A percentile compares a stretch with the other conserved stretches of the same genome.
Evolutionary conservation across 306 rosid species (phyloP).

Genomic region (Glycyrrhiza uralensis): DNA sequence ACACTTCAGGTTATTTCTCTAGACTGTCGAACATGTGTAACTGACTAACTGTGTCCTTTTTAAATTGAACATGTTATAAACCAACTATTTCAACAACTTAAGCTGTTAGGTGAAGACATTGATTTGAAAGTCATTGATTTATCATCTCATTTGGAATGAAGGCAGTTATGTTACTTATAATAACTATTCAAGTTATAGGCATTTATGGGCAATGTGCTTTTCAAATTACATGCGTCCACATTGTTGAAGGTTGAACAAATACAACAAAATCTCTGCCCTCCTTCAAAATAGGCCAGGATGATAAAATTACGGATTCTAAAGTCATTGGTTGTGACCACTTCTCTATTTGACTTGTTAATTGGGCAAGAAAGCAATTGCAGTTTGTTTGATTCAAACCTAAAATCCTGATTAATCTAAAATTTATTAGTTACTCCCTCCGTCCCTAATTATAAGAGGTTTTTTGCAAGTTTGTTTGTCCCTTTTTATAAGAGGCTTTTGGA

Average conservation of each 20-base stretch:
- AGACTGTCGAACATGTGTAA: not conserved
- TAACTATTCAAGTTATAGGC: not conserved
- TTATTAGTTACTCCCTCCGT: not conserved
- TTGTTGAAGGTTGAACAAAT: not conserved
- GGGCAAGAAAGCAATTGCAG: not conserved
- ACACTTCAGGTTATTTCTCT: conserved; percentile 1
- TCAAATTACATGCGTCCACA: not conserved
- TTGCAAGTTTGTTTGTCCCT: too few species aligned
- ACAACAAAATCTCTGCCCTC: not conserved
- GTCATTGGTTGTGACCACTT: not conserved
- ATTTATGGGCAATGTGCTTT: not conserved
- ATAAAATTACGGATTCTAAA: not conserved
- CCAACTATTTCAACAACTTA: not conserved
- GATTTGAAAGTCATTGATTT: not conserved
- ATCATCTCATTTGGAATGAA: not conserved
- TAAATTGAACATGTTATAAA: not conserved
- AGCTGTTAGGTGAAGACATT: not conserved
- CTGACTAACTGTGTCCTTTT: not conserved
- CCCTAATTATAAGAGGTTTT: too few species aligned
- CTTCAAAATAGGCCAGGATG: not conserved
- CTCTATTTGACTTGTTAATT: not conserved
- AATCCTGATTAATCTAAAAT: not conserved
- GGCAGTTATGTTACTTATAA: not conserved
- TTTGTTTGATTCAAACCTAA: not conserved
- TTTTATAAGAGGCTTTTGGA: too few species aligned